Evolutionary conservation across 2,329 filamentous ascomycete species (phyloP).

Genomic region (Fusarium setosum): DNA sequence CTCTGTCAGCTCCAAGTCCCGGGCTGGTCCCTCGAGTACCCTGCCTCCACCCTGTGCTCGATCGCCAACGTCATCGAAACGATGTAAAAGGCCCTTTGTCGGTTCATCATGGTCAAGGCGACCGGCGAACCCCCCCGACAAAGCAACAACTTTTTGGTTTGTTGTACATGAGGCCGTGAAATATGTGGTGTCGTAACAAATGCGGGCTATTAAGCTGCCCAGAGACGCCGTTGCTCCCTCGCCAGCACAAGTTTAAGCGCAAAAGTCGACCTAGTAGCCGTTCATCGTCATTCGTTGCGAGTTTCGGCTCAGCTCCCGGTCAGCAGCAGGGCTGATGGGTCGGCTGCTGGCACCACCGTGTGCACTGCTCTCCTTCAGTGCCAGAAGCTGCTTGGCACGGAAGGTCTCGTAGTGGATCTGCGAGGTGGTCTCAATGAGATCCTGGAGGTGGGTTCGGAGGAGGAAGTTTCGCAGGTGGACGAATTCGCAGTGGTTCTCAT

Average conservation of each 20-base stretch:
- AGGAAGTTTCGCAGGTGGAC: constrained; percentile 98
- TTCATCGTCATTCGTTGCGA: constrained; percentile 99
- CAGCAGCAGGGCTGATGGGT: constrained; percentile 94
- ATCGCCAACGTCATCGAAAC: constrained; percentile 33
- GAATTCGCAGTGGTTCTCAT: constrained; percentile 99
- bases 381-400: constrained; percentile 98
- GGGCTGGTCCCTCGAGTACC: constrained; percentile 5
- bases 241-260: constrained; percentile 46
- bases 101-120: constrained; percentile 27
- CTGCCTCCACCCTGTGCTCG: constrained; percentile 36
- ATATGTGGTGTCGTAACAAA: constrained; percentile 47
- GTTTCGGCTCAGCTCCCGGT: constrained; percentile 95
- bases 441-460: constrained; percentile 96
- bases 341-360: constrained; percentile 81
- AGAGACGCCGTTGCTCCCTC: constrained; percentile 50
- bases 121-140: constrained; percentile 33
- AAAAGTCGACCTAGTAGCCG: constrained; percentile 77
- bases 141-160: constrained; percentile 40
- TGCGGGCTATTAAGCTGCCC: constrained; percentile 43
- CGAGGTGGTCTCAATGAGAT: constrained; percentile 98
- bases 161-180: constrained; percentile 46
- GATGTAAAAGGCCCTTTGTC: constrained; percentile 33
- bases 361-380: constrained; percentile 97
- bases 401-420: constrained; percentile 99
- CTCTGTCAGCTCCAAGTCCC: constrained; percentile 3